Percentiles rank a stretch among this genome's conserved stretches.
Conservation (phyloP, 768 basidiomycete species). For the Asterophora lycoperdoides region DNA sequence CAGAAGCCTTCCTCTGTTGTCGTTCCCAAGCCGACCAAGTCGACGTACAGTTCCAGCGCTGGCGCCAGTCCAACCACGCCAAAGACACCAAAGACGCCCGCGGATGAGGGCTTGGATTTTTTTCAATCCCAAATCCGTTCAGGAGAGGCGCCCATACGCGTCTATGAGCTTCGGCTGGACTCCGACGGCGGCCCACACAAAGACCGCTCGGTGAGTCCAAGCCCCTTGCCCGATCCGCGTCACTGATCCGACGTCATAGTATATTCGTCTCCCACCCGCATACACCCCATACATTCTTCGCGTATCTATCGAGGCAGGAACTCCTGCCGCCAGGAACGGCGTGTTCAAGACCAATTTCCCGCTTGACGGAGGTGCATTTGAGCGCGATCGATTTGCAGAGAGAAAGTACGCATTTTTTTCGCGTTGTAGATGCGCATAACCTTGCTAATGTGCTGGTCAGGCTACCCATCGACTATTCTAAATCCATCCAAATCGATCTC, state of each 20-base stretch:
- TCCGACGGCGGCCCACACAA: conserved; percentile 88
- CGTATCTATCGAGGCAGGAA: conserved; percentile 88
- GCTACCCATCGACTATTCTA: conserved; percentile 81
- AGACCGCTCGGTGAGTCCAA: conserved; percentile 66
- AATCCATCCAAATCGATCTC: conserved; percentile 89
- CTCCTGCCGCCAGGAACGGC: conserved; percentile 85
- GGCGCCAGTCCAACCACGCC: conserved; percentile 27
- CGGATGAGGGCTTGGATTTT: conserved; percentile 89
- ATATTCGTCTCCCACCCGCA: conserved; percentile 93
- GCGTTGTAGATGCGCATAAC: conserved; percentile 16
- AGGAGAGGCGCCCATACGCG: conserved; percentile 65
- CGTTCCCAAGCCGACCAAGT: conserved; percentile 27
- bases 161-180: conserved; percentile 85
- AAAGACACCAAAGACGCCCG: conserved; percentile 80
- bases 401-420: conserved; percentile 48
- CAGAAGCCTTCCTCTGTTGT: conserved; percentile 23
- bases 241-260: conserved; percentile 43
- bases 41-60: conserved; percentile 18
- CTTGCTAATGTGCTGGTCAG: conserved; percentile 35
- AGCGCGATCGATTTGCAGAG: conserved; percentile 68
- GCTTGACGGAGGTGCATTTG: conserved; percentile 84
- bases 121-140: conserved; percentile 55
- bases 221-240: background rate
- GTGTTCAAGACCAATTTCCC: conserved; percentile 97
- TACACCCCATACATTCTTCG: conserved; percentile 85